Evolutionary conservation across 1,284 basidiomycete species (phyloP), one percentile per base, ranked within the genome.

Genomic region (Moesziomyces parantarcticus): DNA sequence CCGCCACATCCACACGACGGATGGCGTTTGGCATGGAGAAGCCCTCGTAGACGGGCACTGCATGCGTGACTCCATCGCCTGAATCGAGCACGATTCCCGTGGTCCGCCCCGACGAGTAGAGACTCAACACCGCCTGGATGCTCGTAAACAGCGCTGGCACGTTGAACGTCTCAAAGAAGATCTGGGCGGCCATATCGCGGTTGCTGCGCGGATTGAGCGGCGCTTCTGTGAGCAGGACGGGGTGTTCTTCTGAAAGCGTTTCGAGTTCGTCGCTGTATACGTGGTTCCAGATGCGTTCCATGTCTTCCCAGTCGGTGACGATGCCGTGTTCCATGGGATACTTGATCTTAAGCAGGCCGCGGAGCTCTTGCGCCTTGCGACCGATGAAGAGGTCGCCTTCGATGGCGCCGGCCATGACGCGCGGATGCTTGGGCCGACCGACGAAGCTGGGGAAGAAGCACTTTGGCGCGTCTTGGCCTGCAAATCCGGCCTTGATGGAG

Each of bases 1-100:
- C 97, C 22, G 97, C 97, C 7, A 99, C 89, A 84, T 99, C 97
- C 61, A 99, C 88, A 67, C 97, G 87, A 55, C 94, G 90, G 75
- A 99, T 96, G 39, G 97, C 96, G 83, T 99, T 94, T 39, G 96
- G 95, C 93, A 99, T 97, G 10, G 93, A 95, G 86, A 99, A 99
- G 0, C 97, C 97, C 84, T 99, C 97, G 81, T 97, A 99, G 11
- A 99, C 97, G 3, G 97, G 97, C 3, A 99, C 97, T 3, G 97
- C 94, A 77, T 99, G 97, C 21, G 97, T 98, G 2, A 99, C 97
- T 22, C 97, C 97, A 83, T 99, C 97, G 13, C 97, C 97, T 4
- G 97, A 98, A 84, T 99, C 97, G 16, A 99, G 88, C 4, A 99
- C 97, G 60, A 99, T 97, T 40, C 97, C 97, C 29, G 97, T 99